Base-by-base conservation (phyloP, 208 protist genomes). In the Leishmania turanica region DNA sequence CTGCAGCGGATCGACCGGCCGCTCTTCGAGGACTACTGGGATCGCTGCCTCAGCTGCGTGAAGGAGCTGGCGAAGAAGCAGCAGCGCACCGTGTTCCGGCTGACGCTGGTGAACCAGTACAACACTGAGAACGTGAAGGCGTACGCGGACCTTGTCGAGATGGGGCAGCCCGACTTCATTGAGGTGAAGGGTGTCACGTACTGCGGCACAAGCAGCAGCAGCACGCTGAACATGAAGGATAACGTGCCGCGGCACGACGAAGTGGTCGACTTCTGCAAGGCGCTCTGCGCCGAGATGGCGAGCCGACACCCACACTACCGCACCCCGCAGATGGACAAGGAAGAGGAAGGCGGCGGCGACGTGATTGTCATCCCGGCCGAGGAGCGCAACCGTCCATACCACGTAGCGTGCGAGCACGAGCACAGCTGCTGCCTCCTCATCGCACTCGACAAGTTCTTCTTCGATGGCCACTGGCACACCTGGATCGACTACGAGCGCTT, bases 181-280 rank as follows among this genome's bases (percentile, higher is more conserved):
- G 98, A 99, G 74, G 93, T 99, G 72, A 99, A 99, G 87, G 96
- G 96, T 15, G 96, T 98, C 45, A 99, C 97, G 11, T 99, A 95
- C 87, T 99, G 96, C 82, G 97, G 97, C 40, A 95, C 93, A 17
- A 92, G 91, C 79, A 88, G 86, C 40, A 96, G 87, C 56, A 94
- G 87, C 64, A 95, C 90, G 34, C 85, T 99, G 15, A 96, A 87
- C 60, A 99, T 99, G 96, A 95, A 95, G 73, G 88, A 88, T 2
- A 98, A 99, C 86, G 97, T 99, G 19, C 97, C 97, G 19, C 96
- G 91, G 27, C 97, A 99, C 82, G 89, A 95, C n/a, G 97, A 99
- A 82, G 96, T 99, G 53, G 87, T 98, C 24, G n/a, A 80, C 31
- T 98, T 98, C 84, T 98, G 96, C 87, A 62, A 88, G 76, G 83